phyloP scores from a whole-genome alignment of 805 yeast genomes.

The Metschnikowia arizonensis region DNA sequence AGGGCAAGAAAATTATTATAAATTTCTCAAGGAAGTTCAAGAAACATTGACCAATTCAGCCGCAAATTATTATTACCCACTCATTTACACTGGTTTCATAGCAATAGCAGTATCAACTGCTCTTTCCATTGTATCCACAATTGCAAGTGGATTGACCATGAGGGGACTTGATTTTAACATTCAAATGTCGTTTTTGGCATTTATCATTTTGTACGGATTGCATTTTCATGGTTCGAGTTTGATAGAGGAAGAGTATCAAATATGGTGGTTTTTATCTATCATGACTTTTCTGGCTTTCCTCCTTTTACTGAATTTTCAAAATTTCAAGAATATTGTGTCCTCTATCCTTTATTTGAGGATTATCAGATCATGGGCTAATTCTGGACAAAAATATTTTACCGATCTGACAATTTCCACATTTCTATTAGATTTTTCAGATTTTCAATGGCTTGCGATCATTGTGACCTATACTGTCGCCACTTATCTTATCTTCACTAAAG shows the following conservation, averaged over 20 bases:
- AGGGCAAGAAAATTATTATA: slow-evolving; percentile 21
- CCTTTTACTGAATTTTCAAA: slow-evolving; percentile 6
- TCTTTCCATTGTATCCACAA: neutral
- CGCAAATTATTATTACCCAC: slow-evolving; percentile 62
- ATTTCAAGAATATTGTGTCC: slow-evolving; percentile 5
- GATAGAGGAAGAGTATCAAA: slow-evolving; percentile 92
- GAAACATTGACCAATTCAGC: slow-evolving; percentile 52
- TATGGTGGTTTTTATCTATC: slow-evolving; percentile 71
- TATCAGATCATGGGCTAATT: slow-evolving; percentile 78
- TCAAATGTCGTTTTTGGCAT: slow-evolving; percentile 18
- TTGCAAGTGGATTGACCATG: neutral
- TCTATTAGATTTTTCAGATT: slow-evolving; percentile 28
- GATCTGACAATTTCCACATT: slow-evolving; percentile 36
- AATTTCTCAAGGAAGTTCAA: slow-evolving; percentile 47
- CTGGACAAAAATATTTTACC: slow-evolving; percentile 76
- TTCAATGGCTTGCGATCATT: slow-evolving; percentile 48
- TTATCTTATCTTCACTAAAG: slow-evolving; percentile 22
- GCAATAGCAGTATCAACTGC: slow-evolving; percentile 6
- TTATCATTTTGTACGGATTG: slow-evolving; percentile 47
- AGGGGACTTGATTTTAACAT: neutral
- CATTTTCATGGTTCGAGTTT: slow-evolving; percentile 78
- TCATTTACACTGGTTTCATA: slow-evolving; percentile 34
- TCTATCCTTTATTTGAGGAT: slow-evolving; percentile 45
- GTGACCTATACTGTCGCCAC: slow-evolving; percentile 33
- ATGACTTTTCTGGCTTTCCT: slow-evolving; percentile 13